phyloP scores from a whole-genome alignment of 2,329 filamentous ascomycete species.

The Chalara sp. region DNA sequence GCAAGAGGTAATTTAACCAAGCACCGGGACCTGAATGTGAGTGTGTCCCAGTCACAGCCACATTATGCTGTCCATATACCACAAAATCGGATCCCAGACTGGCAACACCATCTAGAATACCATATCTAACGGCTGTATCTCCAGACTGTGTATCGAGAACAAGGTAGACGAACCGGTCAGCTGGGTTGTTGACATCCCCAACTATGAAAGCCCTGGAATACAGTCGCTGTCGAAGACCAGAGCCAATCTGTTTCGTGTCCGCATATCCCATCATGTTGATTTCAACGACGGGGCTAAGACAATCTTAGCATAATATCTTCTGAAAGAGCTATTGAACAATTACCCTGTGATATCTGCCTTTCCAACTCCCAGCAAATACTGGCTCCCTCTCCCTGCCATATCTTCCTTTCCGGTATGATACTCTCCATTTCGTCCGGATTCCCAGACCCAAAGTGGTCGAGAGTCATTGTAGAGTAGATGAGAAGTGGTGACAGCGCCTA shows the following conservation, averaged over 20 bases:
- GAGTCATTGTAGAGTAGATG: background rate
- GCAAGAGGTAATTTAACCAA: constrained; percentile 91
- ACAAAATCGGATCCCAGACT: constrained; percentile 65
- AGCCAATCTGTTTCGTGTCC: constrained; percentile 72
- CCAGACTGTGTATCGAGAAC: constrained; percentile 83
- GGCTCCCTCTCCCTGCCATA: constrained; percentile 12
- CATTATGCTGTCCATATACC: constrained; percentile 70
- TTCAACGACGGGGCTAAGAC: constrained; percentile 69
- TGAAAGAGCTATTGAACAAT: background rate
- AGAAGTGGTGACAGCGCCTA: background rate
- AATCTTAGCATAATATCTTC: constrained; percentile 7
- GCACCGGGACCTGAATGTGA: constrained; percentile 87
- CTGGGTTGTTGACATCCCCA: constrained; percentile 56
- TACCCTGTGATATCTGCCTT: constrained; percentile 70
- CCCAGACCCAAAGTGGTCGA: constrained; percentile 1
- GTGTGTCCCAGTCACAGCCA: constrained; percentile 89
- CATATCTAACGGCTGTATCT: constrained; percentile 80
- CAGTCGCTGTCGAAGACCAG: constrained; percentile 77
- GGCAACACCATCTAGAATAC: constrained; percentile 71
- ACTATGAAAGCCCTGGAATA: constrained; percentile 89
- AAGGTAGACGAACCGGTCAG: constrained; percentile 77
- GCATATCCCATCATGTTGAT: constrained; percentile 92
- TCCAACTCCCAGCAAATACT: constrained; percentile 60
- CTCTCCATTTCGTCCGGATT: constrained; percentile 2
- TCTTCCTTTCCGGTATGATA: background rate